Conservation (phyloP, 164 flowering plant species). For the Vitis riparia region DNA sequence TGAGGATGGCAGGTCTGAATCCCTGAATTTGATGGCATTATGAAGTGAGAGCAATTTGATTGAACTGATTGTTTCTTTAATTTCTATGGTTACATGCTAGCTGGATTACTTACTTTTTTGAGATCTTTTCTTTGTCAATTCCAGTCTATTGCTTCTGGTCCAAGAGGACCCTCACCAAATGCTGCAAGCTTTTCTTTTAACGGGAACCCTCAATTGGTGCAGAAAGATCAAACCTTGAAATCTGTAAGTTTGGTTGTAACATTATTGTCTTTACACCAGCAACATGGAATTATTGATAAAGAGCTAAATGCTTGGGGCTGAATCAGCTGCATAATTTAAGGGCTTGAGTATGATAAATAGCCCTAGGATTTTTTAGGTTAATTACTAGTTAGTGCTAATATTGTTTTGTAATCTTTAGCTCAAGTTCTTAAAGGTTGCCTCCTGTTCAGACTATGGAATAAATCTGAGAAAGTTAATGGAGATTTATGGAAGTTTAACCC, state of each 20-base stretch:
- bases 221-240: constrained; percentile 3
- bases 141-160: constrained; percentile 20
- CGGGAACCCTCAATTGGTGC: constrained; percentile 11
- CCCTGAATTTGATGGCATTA: background rate
- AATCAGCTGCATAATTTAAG: background rate
- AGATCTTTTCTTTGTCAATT: background rate
- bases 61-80: constrained; percentile 3
- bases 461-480: background rate
- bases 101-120: constrained; percentile 4
- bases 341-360: constrained; percentile 1
- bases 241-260: constrained; percentile 22
- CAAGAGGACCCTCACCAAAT: constrained; percentile 11
- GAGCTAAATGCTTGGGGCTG: background rate
- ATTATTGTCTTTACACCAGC: background rate
- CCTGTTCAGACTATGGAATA: background rate
- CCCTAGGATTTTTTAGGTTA: background rate
- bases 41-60: constrained; percentile 8
- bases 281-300: background rate
- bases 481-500: background rate
- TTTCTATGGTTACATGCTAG: background rate
- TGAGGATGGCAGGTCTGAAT: constrained; percentile 11
- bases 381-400: background rate
- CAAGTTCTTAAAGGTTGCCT: background rate
- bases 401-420: too few relatives aligned
- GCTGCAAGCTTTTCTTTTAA: constrained; percentile 15